Percentiles rank a stretch among this genome's conserved stretches.
Conservation (phyloP, 148 eudicot genomes). For the Hydrangea macrophylla region DNA sequence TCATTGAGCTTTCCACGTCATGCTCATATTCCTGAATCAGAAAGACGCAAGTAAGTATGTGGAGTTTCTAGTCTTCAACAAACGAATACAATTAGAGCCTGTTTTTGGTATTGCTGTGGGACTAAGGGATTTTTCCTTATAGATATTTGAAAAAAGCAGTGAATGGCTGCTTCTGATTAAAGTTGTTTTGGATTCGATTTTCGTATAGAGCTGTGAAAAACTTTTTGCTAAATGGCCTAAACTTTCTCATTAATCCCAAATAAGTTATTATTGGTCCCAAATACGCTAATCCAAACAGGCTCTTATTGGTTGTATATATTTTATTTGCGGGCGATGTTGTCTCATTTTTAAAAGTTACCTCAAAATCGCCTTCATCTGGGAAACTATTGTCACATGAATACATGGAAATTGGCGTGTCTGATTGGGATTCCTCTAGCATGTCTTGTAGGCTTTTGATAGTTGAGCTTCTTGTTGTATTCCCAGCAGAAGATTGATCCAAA, state of each 20-base stretch:
- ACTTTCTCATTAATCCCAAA: too few relatives aligned
- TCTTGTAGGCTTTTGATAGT: constrained; percentile 35
- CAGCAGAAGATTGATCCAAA: constrained; percentile 3
- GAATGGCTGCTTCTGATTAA: too few relatives aligned
- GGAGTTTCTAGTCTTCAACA: not conserved
- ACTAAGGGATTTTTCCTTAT: too few relatives aligned
- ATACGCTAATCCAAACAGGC: too few relatives aligned
- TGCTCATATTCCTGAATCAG: constrained; percentile 28
- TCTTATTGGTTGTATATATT: not conserved
- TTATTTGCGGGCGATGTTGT: not conserved
- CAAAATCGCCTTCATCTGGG: constrained; percentile 23
- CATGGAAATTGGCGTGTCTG: constrained; percentile 26
- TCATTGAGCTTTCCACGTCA: constrained; percentile 13
- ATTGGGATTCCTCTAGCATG: constrained; percentile 34
- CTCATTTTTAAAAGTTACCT: constrained; percentile 26
- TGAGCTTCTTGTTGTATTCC: constrained; percentile 17
- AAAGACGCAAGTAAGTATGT: not conserved
- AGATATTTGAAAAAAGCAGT: too few relatives aligned
- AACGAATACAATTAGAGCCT: not conserved
- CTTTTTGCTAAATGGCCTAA: too few relatives aligned
- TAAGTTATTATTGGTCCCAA: too few relatives aligned
- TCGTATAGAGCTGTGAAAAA: too few relatives aligned
- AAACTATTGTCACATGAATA: constrained; percentile 16
- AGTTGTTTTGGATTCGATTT: too few relatives aligned
- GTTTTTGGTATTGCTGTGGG: too few relatives aligned